phyloP scores from a whole-genome alignment of 75 land plant species.

The Ceratopteris richardii region DNA sequence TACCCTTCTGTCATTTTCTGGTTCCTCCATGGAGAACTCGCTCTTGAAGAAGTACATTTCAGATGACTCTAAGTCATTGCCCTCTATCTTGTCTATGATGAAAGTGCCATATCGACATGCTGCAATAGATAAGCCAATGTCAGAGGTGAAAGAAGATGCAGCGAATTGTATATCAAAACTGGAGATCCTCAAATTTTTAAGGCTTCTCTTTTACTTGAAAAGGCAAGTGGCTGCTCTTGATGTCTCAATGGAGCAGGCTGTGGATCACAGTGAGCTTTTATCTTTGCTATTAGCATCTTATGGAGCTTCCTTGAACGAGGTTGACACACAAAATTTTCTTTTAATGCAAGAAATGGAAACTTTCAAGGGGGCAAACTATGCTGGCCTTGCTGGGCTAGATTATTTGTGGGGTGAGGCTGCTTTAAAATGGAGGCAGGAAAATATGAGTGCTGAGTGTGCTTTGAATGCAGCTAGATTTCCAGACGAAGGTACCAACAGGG shows the following conservation, averaged over 20 bases:
- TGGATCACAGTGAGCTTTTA: conserved; percentile 45
- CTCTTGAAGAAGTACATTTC: too few relatives aligned
- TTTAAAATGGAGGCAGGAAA: conserved; percentile 39
- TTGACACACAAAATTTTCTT: conserved; percentile 54
- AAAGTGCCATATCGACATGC: background rate
- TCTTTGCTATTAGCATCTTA: conserved; percentile 70
- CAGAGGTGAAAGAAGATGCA: background rate
- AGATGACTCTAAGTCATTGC: conserved; percentile 39
- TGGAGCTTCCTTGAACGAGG: conserved; percentile 56
- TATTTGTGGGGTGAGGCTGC: conserved; percentile 88
- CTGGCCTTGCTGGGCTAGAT: conserved; percentile 49
- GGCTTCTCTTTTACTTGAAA: conserved; percentile 29
- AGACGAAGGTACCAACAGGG: conserved; percentile 39
- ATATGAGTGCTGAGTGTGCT: conserved; percentile 14
- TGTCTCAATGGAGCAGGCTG: conserved; percentile 9
- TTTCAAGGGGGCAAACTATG: conserved; percentile 17
- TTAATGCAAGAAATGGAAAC: conserved; percentile 65
- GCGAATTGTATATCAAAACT: conserved; percentile 22
- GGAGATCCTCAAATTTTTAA: conserved; percentile 63
- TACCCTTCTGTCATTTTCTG: conserved; percentile 26
- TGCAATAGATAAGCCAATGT: background rate
- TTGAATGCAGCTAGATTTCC: background rate
- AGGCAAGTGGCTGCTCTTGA: conserved; percentile 8
- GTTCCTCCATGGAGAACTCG: background rate
- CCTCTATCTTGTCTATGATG: conserved; percentile 44